Evolutionary conservation across 169 alveolate genomes (phyloP).

Genomic region (Cryptosporidium sp.): DNA sequence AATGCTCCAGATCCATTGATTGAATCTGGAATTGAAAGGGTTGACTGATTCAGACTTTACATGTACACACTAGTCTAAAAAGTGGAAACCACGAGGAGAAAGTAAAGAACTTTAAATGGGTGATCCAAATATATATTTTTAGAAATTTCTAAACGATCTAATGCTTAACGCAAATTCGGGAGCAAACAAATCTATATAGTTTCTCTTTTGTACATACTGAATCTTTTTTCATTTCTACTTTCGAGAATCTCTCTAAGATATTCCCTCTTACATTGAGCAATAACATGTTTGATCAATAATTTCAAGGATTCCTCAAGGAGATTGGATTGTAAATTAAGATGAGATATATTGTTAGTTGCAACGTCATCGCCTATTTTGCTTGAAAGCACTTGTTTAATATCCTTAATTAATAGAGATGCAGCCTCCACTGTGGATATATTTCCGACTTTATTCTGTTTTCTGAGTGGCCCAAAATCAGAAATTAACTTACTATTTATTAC

Average conservation of each 20-base stretch:
- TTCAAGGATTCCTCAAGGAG: slow-evolving; percentile 24
- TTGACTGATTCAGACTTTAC: background rate
- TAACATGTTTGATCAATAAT: slow-evolving; percentile 37
- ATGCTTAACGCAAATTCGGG: background rate
- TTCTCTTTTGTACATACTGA: background rate
- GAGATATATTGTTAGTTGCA: background rate
- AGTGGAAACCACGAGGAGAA: too few species aligned
- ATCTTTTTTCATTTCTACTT: slow-evolving; percentile 60
- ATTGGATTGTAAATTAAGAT: background rate
- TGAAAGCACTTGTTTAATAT: background rate
- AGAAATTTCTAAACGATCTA: background rate
- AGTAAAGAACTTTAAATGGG: background rate
- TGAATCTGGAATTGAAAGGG: slow-evolving; percentile 73
- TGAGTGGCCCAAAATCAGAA: slow-evolving; percentile 73
- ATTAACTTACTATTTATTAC: slow-evolving; percentile 29
- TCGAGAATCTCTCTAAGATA: slow-evolving; percentile 25
- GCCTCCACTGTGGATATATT: slow-evolving; percentile 67
- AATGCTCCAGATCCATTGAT: slow-evolving; percentile 42
- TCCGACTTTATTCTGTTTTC: slow-evolving; percentile 56
- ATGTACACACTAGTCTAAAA: background rate
- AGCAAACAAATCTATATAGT: background rate
- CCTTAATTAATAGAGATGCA: slow-evolving; percentile 39
- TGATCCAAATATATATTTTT: background rate
- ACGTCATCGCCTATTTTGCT: background rate
- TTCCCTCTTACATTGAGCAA: slow-evolving; percentile 64